Evolutionary conservation across 2,329 filamentous ascomycete species (phyloP).

Genomic region (Juglanconis juglandina): DNA sequence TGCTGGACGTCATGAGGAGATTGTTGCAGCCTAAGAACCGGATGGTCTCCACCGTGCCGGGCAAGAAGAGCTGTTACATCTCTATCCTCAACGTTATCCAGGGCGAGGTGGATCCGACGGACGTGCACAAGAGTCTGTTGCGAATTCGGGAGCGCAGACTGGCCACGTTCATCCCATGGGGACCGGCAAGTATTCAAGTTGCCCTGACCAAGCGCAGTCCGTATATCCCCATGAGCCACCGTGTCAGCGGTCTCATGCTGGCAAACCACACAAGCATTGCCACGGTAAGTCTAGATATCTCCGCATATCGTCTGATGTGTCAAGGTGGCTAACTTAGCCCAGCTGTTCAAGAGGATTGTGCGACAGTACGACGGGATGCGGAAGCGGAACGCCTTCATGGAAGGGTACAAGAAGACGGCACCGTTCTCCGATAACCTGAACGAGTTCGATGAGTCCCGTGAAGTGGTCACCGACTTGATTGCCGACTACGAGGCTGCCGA

Average conservation of each 20-base stretch:
- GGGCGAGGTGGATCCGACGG: constrained; percentile 95
- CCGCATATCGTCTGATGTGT: background rate
- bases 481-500: constrained; percentile 95
- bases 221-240: constrained; percentile 89
- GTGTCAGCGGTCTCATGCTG: constrained; percentile 94
- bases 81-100: constrained; percentile 99
- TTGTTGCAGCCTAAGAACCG: constrained; percentile 96
- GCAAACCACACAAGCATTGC: constrained; percentile 98
- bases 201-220: constrained; percentile 95
- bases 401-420: constrained; percentile 92
- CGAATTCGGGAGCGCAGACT: constrained; percentile 91
- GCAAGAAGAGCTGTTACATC: constrained; percentile 98
- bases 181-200: constrained; percentile 94
- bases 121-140: constrained; percentile 96
- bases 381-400: constrained; percentile 95
- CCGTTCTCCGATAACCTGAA: constrained; percentile 87
- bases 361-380: constrained; percentile 89
- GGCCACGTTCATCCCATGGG: constrained; percentile 97
- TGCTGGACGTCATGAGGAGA: constrained; percentile 94
- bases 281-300: constrained; percentile 53
- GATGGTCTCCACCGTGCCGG: constrained; percentile 94
- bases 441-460: constrained; percentile 92
- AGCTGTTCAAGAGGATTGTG: constrained; percentile 90
- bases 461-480: constrained; percentile 88
- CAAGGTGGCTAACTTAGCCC: background rate